Percentiles rank a stretch among this genome's conserved stretches.
phyloP scores from a whole-genome alignment of 352 stramenopile species.

The Globisporangium paddicum region DNA sequence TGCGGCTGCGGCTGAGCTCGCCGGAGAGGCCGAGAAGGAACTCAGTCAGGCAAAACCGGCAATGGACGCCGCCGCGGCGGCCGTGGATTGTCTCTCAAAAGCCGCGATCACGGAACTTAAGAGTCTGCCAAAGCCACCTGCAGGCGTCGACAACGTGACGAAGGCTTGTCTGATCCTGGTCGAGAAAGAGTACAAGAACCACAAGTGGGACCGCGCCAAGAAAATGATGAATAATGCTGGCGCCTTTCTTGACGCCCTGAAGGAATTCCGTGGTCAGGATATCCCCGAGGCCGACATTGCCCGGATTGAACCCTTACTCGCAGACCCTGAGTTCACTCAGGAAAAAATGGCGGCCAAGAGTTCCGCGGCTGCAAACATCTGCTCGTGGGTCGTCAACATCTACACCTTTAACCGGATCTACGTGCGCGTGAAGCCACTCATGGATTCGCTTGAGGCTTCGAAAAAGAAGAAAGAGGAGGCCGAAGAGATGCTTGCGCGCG shows the following conservation, averaged over 20 bases:
- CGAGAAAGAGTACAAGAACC: constrained; percentile 98
- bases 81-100: constrained; percentile 97
- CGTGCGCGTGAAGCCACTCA: constrained; percentile 98
- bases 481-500: constrained; percentile 88
- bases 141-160: constrained; percentile 95
- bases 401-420: constrained; percentile 99
- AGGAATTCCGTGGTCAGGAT: constrained; percentile 92
- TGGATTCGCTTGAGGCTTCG: constrained; percentile 95
- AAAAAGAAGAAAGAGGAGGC: constrained; percentile 92
- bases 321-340: constrained; percentile 91
- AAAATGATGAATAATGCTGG: constrained; percentile 99
- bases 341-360: constrained; percentile 98
- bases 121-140: constrained; percentile 93
- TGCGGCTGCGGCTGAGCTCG: constrained; percentile 89
- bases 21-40: constrained; percentile 93
- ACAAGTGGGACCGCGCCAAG: constrained; percentile 98
- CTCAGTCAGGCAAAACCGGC: constrained; percentile 94
- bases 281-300: constrained; percentile 95
- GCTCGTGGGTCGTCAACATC: constrained; percentile 97
- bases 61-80: constrained; percentile 94
- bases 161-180: constrained; percentile 96
- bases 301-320: constrained; percentile 89
- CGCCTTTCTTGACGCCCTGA: constrained; percentile 91
- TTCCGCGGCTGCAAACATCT: constrained; percentile 95
- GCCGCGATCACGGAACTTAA: constrained; percentile 97